Evolutionary conservation across 2,329 filamentous ascomycete genomes (phyloP), one percentile per base, ranked within the genome.

Genomic region (Microsporum canis): DNA sequence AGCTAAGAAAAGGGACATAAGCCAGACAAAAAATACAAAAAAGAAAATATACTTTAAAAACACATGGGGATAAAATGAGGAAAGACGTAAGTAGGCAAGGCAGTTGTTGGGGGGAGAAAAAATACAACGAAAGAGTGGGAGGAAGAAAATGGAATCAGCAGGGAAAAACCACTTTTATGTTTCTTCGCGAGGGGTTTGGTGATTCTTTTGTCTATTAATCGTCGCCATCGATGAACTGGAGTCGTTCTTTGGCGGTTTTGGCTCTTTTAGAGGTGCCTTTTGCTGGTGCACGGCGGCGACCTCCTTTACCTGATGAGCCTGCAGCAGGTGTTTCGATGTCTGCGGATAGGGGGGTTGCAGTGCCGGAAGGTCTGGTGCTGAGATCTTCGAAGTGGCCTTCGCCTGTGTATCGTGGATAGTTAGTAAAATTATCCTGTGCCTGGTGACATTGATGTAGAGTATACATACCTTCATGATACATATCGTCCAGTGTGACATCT

Each of bases 391-490:
- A 99, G 72, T 96, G 86, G 63, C 94, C 94, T 80, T 99, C 94
- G 69, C 92, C 92, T 97, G 70, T 59, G 64, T 77, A 31, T 58
- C 61, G 43, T 62, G 41, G 39, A 58, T 27, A 57, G 61, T 69
- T 58, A 67, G 63, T 57, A 60, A 36, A 33, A 38, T 62, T 62
- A 43, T 23, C 29, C 60, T 70, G 41, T 14, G 23, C 31, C 3
- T 23, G 10, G 27, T 14, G 27, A 23, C 17, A 23, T 23, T 23
- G 17, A 23, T 38, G 64, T 51, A 51, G 23, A 14, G 27, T 5
- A 31, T n/a, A 77, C 89, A 85, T 74, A 96, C 94, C 94, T 82
- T 99, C 94, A 73, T 99, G 94, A 77, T 99, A 99, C 89, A 99
- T 91, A 71, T 96, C 92, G 73, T 97, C 94, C 75, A 97, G 77